These are phyloP conservation scores for Thermochaetoides thermophila DNA, from an alignment of 495 filamentous ascomycete species.

Conservation along the genomic window DNA sequence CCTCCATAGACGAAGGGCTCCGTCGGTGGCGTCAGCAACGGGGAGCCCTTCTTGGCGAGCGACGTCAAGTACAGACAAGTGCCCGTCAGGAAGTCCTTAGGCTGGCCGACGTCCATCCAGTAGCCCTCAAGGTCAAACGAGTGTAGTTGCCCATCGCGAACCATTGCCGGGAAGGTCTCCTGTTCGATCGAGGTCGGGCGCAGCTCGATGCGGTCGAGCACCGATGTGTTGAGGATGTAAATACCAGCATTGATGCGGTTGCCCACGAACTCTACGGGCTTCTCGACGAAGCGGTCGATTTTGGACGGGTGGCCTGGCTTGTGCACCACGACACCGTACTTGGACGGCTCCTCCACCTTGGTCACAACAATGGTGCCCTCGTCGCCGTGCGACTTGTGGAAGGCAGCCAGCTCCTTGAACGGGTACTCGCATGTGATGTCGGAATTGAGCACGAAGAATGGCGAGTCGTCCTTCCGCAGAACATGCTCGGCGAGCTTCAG, in stretches of 20 bases:
- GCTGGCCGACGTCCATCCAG: conserved; percentile 99
- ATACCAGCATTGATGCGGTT: conserved; percentile 99
- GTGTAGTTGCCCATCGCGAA: conserved; percentile 81
- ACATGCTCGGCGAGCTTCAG: conserved; percentile 92
- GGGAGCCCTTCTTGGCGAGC: conserved; percentile 81
- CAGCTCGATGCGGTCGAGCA: conserved; percentile 83
- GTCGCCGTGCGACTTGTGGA: conserved; percentile 83
- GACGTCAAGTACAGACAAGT: conserved; percentile 95
- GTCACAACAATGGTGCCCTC: conserved; percentile 98
- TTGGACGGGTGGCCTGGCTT: conserved; percentile 82
- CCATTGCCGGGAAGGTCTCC: conserved; percentile 96
- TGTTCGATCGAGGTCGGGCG: conserved; percentile 99
- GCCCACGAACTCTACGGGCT: conserved; percentile 97
- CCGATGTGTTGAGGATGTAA: conserved; percentile 93
- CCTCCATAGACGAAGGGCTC: conserved; percentile 83
- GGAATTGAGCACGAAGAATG: conserved; percentile 98
- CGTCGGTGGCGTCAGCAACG: conserved; percentile 59
- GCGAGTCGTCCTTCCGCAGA: conserved; percentile 79
- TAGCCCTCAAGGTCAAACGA: conserved; percentile 97
- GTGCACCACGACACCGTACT: conserved; percentile 98
- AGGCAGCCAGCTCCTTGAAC: conserved; percentile 74
- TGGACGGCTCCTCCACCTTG: conserved; percentile 97
- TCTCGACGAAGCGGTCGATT: conserved; percentile 99
- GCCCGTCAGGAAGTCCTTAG: conserved; percentile 94
- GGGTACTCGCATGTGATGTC: conserved; percentile 98